Conservation (phyloP, 805 yeast species). For the Cyberlindnera euphorbiiphila region DNA sequence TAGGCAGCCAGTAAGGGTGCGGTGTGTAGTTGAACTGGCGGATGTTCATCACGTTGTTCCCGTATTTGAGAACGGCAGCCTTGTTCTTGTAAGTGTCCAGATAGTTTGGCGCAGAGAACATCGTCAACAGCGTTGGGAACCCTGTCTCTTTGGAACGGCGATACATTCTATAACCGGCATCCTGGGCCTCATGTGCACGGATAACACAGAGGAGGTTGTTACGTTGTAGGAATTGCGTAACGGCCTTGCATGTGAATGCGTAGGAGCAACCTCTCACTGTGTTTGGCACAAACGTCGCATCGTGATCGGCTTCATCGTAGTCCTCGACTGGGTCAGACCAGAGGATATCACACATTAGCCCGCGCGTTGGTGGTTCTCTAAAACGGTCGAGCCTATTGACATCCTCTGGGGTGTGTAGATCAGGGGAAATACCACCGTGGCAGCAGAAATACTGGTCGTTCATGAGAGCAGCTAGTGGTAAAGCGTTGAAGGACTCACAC, state of each 20-base stretch:
- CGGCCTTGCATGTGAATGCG: conserved; percentile 74
- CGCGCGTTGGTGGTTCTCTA: conserved; percentile 89
- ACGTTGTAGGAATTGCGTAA: conserved; percentile 70
- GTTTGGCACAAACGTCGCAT: conserved; percentile 55
- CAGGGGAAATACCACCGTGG: conserved; percentile 95
- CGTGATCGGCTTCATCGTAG: conserved; percentile 64
- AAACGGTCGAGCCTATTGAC: conserved; percentile 70
- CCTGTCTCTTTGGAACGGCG: conserved; percentile 78
- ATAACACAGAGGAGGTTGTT: conserved; percentile 81
- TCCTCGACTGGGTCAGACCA: conserved; percentile 97
- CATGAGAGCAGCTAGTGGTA: conserved; percentile 92
- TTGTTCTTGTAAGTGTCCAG: conserved; percentile 89
- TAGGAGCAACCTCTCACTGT: conserved; percentile 88
- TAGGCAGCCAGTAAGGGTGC: conserved; percentile 96
- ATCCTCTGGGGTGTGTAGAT: conserved; percentile 66
- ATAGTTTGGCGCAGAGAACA: conserved; percentile 95
- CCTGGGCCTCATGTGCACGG: conserved; percentile 97
- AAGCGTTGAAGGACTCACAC: conserved; percentile 72
- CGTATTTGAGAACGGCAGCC: conserved; percentile 92
- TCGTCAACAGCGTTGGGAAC: conserved; percentile 84
- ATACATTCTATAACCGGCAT: conserved; percentile 95
- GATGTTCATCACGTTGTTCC: conserved; percentile 88
- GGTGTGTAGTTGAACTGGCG: conserved; percentile 90
- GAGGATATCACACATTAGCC: conserved; percentile 88
- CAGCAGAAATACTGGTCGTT: conserved; percentile 92